A percentile compares a stretch with the other conserved stretches of the same genome.
These are phyloP conservation scores for Ophiocordyceps camponoti-floridani DNA, from an alignment of 2,329 filamentous ascomycete genomes.

Conservation along the genomic window DNA sequence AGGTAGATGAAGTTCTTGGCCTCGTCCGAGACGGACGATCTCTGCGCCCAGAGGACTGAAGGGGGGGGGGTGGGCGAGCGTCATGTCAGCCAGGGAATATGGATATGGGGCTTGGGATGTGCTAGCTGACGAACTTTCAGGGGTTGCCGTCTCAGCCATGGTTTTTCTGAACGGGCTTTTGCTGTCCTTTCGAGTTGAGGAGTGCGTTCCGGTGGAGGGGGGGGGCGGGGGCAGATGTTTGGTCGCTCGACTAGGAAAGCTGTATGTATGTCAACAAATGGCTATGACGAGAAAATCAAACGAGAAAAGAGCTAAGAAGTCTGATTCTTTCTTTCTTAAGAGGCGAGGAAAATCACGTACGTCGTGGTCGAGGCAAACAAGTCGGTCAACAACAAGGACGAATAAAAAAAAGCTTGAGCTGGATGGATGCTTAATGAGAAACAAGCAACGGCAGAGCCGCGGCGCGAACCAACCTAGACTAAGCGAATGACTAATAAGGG, in stretches of 20 bases:
- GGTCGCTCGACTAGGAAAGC: too few species aligned
- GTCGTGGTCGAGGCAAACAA: too few species aligned
- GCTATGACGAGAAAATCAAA: too few species aligned
- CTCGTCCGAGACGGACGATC: slow-evolving; percentile 63
- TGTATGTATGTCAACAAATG: not conserved
- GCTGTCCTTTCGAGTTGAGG: not conserved
- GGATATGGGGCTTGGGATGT: too few species aligned
- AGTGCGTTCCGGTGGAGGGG: not conserved
- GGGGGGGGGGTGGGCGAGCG: not conserved
- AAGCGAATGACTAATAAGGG: not conserved
- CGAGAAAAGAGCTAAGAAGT: not conserved
- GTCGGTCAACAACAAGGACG: too few species aligned
- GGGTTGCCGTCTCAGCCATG: slow-evolving; percentile 9
- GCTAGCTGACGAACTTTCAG: slow-evolving; percentile 25
- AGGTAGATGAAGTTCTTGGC: slow-evolving; percentile 92
- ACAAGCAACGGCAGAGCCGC: not conserved
- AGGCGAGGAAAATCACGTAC: not conserved
- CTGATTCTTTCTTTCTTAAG: too few species aligned
- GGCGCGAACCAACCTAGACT: not conserved
- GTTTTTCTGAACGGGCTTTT: too few species aligned
- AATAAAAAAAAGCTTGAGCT: not conserved
- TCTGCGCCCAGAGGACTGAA: slow-evolving; percentile 92
- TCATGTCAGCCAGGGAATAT: slow-evolving; percentile 2
- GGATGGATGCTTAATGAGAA: not conserved
- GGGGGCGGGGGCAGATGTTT: not conserved